Base-by-base conservation (phyloP, 257 asterid species). In the Solanum etuberosum region DNA sequence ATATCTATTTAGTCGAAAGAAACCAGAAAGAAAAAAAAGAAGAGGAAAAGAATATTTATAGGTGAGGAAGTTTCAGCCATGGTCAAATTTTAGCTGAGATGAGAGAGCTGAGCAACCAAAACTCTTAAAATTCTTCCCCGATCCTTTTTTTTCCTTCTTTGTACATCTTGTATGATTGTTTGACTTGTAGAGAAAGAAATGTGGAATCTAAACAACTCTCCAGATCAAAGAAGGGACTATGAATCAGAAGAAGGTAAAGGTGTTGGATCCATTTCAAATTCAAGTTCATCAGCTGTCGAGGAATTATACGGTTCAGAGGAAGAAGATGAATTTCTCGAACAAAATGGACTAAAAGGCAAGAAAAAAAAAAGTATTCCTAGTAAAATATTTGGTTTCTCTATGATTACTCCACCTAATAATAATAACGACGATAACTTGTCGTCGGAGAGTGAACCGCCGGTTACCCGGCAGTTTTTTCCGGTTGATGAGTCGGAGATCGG, bases 131-230 rank as follows among this genome's bases (percentile, higher is more conserved):
- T 72, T 20, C 18, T 34, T 34, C 3, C 20, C 16, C 9, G 13
- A 23, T 61, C 74, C 7, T 32, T 15, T 34, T 23, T 13, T 9
- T 10, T 61, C 1, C 1, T 65, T 61, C 16, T 27, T 21, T 21
- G 9, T 8, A 59, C 25, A 21, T 59, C 27, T 61, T 29, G 71
- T 63, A 63, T 63, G 37, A 9, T 31, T 21, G 9, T 13, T 46
- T 32, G 21, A 21, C 20, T 35, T 74, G 25, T 70, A 51, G 16
- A 20, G 59, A 42, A 71, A 67, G 72, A 88, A 91, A 97, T 97
- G 99, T 97, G 99, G 99, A 92, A 97, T 94, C 98, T 97, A 88
- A 97, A 97, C 91, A 96, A 90, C 86, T 94, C 98, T 34, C 99
- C 99, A 89, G 96, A 97, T 94, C 94, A 84, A 67, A 84, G 87